Conservation (phyloP, 768 basidiomycete genomes). For the Phaeolepiota aurea region DNA sequence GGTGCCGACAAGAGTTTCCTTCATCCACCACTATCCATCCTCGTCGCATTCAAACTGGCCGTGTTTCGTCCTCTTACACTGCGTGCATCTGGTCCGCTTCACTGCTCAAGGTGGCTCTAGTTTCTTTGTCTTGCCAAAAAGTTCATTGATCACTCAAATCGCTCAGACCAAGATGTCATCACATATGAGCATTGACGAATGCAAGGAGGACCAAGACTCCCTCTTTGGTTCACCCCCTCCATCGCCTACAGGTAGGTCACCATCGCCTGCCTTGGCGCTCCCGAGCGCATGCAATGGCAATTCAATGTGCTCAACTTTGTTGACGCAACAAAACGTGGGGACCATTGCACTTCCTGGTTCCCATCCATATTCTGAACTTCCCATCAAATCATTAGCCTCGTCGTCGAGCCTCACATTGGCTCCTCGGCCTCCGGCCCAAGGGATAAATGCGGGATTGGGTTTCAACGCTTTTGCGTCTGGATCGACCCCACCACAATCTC, state of each 20-base stretch:
- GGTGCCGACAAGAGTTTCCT: no score
- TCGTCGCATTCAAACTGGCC: background rate
- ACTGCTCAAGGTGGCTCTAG: background rate
- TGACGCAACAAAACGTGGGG: slow-evolving; percentile 80
- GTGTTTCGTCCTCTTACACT: background rate
- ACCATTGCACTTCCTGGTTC: slow-evolving; percentile 98
- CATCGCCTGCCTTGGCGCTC: slow-evolving; percentile 51
- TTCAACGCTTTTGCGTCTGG: slow-evolving; percentile 7
- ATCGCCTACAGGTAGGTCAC: slow-evolving; percentile 73
- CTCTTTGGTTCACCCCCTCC: slow-evolving; percentile 80
- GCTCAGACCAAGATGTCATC: background rate
- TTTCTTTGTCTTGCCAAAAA: background rate
- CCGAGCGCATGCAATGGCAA: slow-evolving; percentile 31
- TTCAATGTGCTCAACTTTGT: slow-evolving; percentile 12
- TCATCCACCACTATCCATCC: background rate
- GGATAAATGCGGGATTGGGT: slow-evolving; percentile 1
- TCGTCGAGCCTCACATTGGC: slow-evolving; percentile 35
- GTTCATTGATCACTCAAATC: background rate
- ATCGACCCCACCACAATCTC: slow-evolving; percentile 10
- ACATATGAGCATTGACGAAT: slow-evolving; percentile 1
- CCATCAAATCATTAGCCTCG: slow-evolving; percentile 72
- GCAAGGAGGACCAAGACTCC: slow-evolving; percentile 48
- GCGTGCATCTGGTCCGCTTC: background rate
- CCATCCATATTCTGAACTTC: slow-evolving; percentile 82
- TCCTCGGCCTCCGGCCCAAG: slow-evolving; percentile 29